phyloP scores from a whole-genome alignment of 768 basidiomycete genomes.

The Suillus plorans region DNA sequence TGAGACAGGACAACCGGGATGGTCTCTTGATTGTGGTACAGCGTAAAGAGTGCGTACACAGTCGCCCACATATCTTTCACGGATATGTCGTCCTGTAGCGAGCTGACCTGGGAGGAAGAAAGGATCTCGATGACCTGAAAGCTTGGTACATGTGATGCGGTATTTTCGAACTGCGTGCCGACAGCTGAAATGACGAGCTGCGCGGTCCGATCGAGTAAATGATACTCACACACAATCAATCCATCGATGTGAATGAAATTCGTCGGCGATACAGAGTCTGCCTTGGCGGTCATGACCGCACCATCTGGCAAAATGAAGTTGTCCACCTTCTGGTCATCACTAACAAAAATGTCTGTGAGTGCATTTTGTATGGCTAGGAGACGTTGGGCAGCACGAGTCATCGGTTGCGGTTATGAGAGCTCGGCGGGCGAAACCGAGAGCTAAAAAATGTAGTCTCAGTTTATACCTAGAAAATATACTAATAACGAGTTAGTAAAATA shows the following conservation, averaged over 20 bases:
- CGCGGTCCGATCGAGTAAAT: constrained; percentile 8
- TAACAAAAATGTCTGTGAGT: neutral
- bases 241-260: constrained; percentile 10
- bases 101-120: neutral
- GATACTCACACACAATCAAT: constrained; percentile 15
- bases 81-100: constrained; percentile 12
- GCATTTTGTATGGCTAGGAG: constrained; percentile 16
- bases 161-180: constrained; percentile 19
- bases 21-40: constrained; percentile 38
- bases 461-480: no score
- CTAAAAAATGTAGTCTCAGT: no score
- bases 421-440: no score
- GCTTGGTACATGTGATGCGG: constrained; percentile 18
- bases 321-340: neutral
- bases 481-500: no score
- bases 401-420: neutral
- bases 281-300: constrained; percentile 4
- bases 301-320: constrained; percentile 17
- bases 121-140: constrained; percentile 20
- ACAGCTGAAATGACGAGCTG: constrained; percentile 17
- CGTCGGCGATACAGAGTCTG: neutral
- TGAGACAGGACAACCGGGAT: constrained; percentile 40
- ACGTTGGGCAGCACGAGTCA: constrained; percentile 10
- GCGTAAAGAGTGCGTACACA: constrained; percentile 42
- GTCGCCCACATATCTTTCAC: constrained; percentile 40